Evolutionary conservation across 2,329 filamentous ascomycete genomes (phyloP), one percentile per base, ranked within the genome.

Genomic region (Alternaria arbusti): DNA sequence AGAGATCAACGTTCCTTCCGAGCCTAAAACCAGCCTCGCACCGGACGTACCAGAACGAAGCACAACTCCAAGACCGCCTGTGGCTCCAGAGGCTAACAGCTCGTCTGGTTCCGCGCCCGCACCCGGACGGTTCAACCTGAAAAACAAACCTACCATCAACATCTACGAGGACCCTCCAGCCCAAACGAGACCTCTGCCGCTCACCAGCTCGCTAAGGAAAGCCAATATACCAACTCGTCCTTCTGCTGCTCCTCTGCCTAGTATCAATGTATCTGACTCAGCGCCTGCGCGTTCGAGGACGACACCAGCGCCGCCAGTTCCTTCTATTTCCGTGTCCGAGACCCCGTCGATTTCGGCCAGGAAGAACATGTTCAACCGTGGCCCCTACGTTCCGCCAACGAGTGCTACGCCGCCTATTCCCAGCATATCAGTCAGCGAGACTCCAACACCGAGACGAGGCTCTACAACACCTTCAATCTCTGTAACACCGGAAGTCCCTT

Each of bases 1-100:
- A 50, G 71, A 71, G 7, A 77, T 79, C 54, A 80, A 74, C 11
- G 67, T 26, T 30, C 13, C 46, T 56, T 36, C 49, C 15, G 40
- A 52, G n/a, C 89, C 90, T 5, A 81, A 79, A 40, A 88, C 90
- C 69, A 80, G 85, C 57, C 73, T 84, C 17, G 82, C 84, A 5
- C 80, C 84, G 69, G 72, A 78, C 9, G 22, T 59, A 26, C 46
- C 67, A 1, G 70, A 65, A 25, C 64, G 61, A 25, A 55, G 52
- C 17, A 61, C 73, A 74, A 49, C 71, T 25, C 57, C 62, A 25
- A 54, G 54, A 23, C 62, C 63, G 17, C 44, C 61, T 76, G 66
- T 83, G 36, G 26, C 71, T 56, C 72, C 78, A 46, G 70, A 70
- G 7, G 76, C 78, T 45, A 79, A 73, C 13, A 20, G 77, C 22